Base-by-base conservation (phyloP, 2,329 filamentous ascomycete species). In the Aureobasidium namibiae region DNA sequence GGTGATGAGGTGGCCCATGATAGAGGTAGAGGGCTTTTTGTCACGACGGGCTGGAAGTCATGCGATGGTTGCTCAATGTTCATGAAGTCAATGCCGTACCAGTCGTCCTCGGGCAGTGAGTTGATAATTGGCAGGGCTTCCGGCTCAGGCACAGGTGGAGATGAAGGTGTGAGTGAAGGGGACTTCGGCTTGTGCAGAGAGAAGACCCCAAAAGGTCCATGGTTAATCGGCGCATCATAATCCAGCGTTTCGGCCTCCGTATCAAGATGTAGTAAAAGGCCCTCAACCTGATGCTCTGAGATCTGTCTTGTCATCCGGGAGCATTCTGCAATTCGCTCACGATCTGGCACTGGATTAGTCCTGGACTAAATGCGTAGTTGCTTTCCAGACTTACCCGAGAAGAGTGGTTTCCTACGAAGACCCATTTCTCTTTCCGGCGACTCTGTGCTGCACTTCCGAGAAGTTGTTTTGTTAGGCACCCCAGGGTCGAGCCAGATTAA, bases 401-500 rank as follows among this genome's bases (percentile, higher is more conserved):
- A 59, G 14, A 59, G 24, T 13, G 56, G 44, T 50, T 44, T 59
- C 36, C 56, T 50, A 31, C 56, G 44, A 23, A 50, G 34, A 33
- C 56, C 46, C 41, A 59, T 41, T 34, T 59, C 56, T 49, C 44
- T 45, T n/a, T 59, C 56, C 36, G 56, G 45, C 16, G 56, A 41
- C 16, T 49, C 56, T 44, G 36, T 34, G 34, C 56, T 59, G 4
- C 56, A 50, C 38, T 48, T 57, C 18, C 54, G 54, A 8, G 54
- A 57, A 18, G 42, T 57, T 9, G 41, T 57, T 11, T 42, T 46
- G 13, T 48, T 46, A 38, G 54, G 54, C 18, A 48, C 33, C 23
- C 54, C 54, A 8, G 54, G 54, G 31, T 57, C 54, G 10, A 57
- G 54, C 54, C 54, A 57, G n/a, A 57, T 57, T 33, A 57, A 18